Conservation (phyloP, 2,329 filamentous ascomycete genomes). For the Fonsecaea monophora region DNA sequence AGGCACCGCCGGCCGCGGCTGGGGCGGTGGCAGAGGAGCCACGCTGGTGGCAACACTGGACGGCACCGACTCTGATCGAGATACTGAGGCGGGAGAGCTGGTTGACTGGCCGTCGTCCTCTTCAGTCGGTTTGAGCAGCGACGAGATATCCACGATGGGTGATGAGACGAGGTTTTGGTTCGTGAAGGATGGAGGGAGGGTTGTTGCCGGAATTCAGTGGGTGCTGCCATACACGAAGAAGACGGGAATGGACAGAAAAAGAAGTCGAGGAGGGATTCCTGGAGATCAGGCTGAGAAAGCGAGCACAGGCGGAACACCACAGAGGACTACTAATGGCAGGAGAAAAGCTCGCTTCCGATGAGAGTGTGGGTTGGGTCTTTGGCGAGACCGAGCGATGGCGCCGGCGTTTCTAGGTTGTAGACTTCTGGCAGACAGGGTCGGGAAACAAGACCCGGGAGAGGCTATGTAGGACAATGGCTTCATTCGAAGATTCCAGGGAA, state of each 20-base stretch:
- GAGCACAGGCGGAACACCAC: constrained; percentile 16
- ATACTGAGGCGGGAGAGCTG: constrained; percentile 36
- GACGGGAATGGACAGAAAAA: neutral
- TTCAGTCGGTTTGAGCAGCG: constrained; percentile 72
- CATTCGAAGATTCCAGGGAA: constrained; percentile 6
- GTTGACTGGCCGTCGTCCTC: constrained; percentile 39
- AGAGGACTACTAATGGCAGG: constrained; percentile 12
- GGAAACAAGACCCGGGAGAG: constrained; percentile 6
- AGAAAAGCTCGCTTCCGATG: constrained; percentile 11
- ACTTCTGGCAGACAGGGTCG: constrained; percentile 11
- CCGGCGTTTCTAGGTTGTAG: constrained; percentile 30
- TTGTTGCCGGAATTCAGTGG: constrained; percentile 15
- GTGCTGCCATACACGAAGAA: constrained; percentile 27
- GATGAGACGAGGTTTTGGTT: constrained; percentile 11
- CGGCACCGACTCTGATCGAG: constrained; percentile 35
- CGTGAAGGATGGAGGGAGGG: constrained; percentile 2
- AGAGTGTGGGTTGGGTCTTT: constrained; percentile 21
- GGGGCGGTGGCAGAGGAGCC: constrained; percentile 35
- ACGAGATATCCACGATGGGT: constrained; percentile 90
- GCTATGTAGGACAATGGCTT: constrained; percentile 15
- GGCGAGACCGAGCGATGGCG: constrained; percentile 25
- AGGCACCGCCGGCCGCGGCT: constrained; percentile 35
- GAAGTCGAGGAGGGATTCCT: constrained; percentile 1
- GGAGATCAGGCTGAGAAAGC: constrained; percentile 27
- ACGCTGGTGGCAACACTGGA: constrained; percentile 35